phyloP scores from a whole-genome alignment of 2,329 filamentous ascomycete species.

The Monosporascus sp. region DNA sequence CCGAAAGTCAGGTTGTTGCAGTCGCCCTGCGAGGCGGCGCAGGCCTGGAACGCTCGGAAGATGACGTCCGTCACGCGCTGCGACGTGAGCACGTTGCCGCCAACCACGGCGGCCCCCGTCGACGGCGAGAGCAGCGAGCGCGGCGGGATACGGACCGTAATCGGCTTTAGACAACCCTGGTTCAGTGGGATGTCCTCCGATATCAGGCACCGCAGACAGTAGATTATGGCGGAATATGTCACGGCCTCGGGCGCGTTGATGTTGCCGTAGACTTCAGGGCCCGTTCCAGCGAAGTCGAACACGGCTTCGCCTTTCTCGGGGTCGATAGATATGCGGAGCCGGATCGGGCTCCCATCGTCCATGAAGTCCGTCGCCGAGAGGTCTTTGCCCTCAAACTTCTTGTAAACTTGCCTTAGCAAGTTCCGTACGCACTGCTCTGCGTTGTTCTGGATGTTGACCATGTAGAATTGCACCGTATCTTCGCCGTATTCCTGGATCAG shows the following conservation, averaged over 20 bases:
- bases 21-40: slow-evolving; percentile 67
- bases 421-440: slow-evolving; percentile 65
- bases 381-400: slow-evolving; percentile 61
- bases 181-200: slow-evolving; percentile 72
- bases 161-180: slow-evolving; percentile 69
- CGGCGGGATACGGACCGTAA: slow-evolving; percentile 62
- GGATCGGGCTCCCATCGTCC: slow-evolving; percentile 72
- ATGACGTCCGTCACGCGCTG: slow-evolving; percentile 75
- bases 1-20: slow-evolving; percentile 77
- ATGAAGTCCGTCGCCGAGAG: slow-evolving; percentile 68
- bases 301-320: slow-evolving; percentile 65
- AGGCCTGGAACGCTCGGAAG: slow-evolving; percentile 68
- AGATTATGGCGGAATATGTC: slow-evolving; percentile 73
- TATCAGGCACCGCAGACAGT: slow-evolving; percentile 70
- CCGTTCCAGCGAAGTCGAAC: slow-evolving; percentile 71
- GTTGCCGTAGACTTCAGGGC: slow-evolving; percentile 68
- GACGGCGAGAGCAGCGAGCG: slow-evolving; percentile 66
- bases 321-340: slow-evolving; percentile 65
- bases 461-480: slow-evolving; percentile 70
- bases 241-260: slow-evolving; percentile 73
- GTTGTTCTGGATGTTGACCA: slow-evolving; percentile 70
- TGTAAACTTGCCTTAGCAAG: slow-evolving; percentile 61
- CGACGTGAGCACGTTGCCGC: slow-evolving; percentile 69
- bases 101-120: slow-evolving; percentile 68
- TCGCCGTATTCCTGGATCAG: slow-evolving; percentile 71